Evolutionary conservation across 495 filamentous ascomycete genomes (phyloP), one percentile per base, ranked within the genome.

Genomic region (Trichoderma orchidacearum): DNA sequence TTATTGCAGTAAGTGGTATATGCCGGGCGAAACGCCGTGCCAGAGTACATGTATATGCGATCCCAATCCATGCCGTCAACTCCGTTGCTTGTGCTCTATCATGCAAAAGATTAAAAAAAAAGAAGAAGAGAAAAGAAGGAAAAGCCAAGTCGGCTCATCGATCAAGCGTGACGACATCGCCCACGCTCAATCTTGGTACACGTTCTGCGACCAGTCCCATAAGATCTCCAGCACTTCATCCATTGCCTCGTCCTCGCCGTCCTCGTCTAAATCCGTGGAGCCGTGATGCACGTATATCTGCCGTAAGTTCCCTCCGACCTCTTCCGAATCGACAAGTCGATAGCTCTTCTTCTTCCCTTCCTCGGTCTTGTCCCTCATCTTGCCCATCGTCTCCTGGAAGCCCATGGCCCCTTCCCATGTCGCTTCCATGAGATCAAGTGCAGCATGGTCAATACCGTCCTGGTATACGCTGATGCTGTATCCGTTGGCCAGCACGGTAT

Each of bases 401-500:
- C 70, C 70, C 13, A 65, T 67, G 35, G 76, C 72, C 38, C 76
- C 74, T n/a, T 68, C 70, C 80, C 79, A 85, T 17, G 82, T 86
- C 61, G 77, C 80, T 67, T 86, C 83, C 56, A 80, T 72, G 23
- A 70, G 69, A 53, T 73, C 70, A 29, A 86, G 71, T 59, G 84
- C 74, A 38, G 81, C 64, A 3, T 67, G 68, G 21, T 69, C 65
- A 50, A 74, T 56, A 9, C 70, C 75, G 15, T 76, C 71, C 1
- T 67, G 73, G 58, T 85, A 86, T 38, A 70, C 71, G 34, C 76
- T 72, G 35, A 85, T 70, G 6, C 78, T 81, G 62, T 83, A 85
- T 13, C 84, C 84, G 59, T 85, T 85, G 53, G 75, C 76, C 30
- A 85, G 67, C 6, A 86, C 66, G 67, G 76, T 75, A 53, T 85